phyloP scores from a whole-genome alignment of 148 eudicot species.

The Fagopyrum homotropicum region DNA sequence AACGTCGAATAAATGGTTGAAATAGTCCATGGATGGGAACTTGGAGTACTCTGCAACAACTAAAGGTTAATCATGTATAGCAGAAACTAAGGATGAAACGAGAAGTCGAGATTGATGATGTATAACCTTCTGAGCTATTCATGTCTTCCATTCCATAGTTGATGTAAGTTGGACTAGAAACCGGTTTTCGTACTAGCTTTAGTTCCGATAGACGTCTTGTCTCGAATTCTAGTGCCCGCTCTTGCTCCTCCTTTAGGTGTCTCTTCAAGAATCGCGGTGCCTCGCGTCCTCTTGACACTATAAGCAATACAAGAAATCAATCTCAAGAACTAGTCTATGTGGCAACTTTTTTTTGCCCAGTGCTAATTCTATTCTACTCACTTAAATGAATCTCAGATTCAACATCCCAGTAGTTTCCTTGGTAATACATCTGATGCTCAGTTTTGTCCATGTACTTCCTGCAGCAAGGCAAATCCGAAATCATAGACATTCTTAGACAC shows the following conservation, averaged over 20 bases:
- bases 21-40: constrained; percentile 20
- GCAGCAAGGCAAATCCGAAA: neutral
- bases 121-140: constrained; percentile 30
- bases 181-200: constrained; percentile 30
- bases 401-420: constrained; percentile 17
- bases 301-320: neutral
- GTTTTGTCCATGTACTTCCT: constrained; percentile 30
- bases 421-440: constrained; percentile 21
- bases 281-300: constrained; percentile 14
- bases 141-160: constrained; percentile 36
- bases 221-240: constrained; percentile 44
- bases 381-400: constrained; percentile 25
- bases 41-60: constrained; percentile 24
- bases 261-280: constrained; percentile 28
- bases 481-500: neutral
- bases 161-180: constrained; percentile 23
- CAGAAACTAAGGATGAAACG: neutral
- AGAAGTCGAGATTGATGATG: no score
- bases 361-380: constrained; percentile 3
- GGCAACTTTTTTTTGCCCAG: neutral
- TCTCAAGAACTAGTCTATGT: neutral
- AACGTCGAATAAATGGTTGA: constrained; percentile 27
- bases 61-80: neutral
- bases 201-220: constrained; percentile 38
- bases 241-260: constrained; percentile 47